These are phyloP conservation scores for Wallemia ichthyophaga DNA, from an alignment of 1,284 basidiomycete genomes.

Conservation along the genomic window DNA sequence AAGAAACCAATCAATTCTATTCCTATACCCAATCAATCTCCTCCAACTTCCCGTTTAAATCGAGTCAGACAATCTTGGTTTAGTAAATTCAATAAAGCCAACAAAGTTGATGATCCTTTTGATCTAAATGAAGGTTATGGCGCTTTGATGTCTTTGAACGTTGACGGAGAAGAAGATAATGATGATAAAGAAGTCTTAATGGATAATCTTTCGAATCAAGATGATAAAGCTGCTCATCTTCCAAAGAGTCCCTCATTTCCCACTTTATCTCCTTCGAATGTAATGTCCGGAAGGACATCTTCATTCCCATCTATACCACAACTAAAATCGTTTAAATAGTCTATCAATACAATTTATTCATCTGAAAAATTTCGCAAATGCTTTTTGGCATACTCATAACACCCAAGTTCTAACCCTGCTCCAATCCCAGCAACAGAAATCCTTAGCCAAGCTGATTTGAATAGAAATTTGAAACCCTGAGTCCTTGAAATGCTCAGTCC, in stretches of 20 bases:
- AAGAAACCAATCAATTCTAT: not conserved
- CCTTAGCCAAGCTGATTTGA: not conserved
- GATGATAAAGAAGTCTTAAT: not conserved
- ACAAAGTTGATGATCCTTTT: not conserved
- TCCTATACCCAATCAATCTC: not conserved
- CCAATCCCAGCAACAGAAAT: not conserved
- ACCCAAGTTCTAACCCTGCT: not conserved
- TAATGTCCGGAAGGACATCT: not conserved
- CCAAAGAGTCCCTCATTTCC: not conserved
- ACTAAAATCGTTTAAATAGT: not conserved
- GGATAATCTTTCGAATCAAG: not conserved
- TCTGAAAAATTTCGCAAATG: not conserved
- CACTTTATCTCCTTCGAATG: not conserved
- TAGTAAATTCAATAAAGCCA: not conserved
- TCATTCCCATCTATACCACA: not conserved
- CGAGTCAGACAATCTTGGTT: not conserved
- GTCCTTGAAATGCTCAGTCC: not conserved
- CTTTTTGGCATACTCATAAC: not conserved
- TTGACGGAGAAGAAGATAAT: not conserved
- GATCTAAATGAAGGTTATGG: not conserved
- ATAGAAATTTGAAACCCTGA: not conserved
- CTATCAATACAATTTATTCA: not conserved
- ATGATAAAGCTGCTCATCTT: not conserved
- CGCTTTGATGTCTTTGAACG: not conserved
- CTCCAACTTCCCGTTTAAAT: not conserved